These are phyloP conservation scores for Saksenaea oblongispora DNA, from an alignment of 371 early-diverging fungal species.

Conservation along the genomic window DNA sequence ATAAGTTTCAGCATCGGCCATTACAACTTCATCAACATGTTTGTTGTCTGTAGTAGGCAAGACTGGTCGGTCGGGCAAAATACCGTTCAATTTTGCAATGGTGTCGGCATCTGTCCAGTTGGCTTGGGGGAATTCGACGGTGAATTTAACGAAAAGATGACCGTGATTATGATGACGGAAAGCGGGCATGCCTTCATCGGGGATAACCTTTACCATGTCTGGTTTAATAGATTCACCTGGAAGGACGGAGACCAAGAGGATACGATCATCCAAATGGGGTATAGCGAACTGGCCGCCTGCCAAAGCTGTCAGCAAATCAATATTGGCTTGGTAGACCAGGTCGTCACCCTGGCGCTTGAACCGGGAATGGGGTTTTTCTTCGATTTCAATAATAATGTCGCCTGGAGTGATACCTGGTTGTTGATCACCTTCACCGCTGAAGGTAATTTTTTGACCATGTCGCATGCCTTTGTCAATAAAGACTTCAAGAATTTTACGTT, in stretches of 20 bases:
- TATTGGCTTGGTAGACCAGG: slow-evolving; percentile 78
- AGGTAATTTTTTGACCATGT: slow-evolving; percentile 92
- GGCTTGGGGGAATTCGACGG: slow-evolving; percentile 85
- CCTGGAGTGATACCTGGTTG: slow-evolving; percentile 70
- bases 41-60: slow-evolving; percentile 46
- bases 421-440: slow-evolving; percentile 92
- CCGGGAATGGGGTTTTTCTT: slow-evolving; percentile 85
- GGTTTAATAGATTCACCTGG: slow-evolving; percentile 94
- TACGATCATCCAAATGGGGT: slow-evolving; percentile 88
- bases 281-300: slow-evolving; percentile 91
- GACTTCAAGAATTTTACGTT: slow-evolving; percentile 88
- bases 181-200: slow-evolving; percentile 92
- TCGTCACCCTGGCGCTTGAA: slow-evolving; percentile 91
- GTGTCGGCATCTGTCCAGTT: slow-evolving; percentile 76
- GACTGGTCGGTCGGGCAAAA: slow-evolving; percentile 65
- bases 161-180: slow-evolving; percentile 91
- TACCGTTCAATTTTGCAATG: slow-evolving; percentile 64
- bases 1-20: slow-evolving; percentile 76
- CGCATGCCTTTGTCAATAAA: slow-evolving; percentile 93
- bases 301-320: slow-evolving; percentile 91
- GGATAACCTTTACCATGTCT: slow-evolving; percentile 70
- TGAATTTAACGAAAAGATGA: slow-evolving; percentile 88
- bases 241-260: slow-evolving; percentile 83
- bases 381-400: slow-evolving; percentile 89
- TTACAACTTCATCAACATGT: slow-evolving; percentile 75